Conservation (phyloP, 352 stramenopile genomes). For the Pelagophyceae sp. region DNA sequence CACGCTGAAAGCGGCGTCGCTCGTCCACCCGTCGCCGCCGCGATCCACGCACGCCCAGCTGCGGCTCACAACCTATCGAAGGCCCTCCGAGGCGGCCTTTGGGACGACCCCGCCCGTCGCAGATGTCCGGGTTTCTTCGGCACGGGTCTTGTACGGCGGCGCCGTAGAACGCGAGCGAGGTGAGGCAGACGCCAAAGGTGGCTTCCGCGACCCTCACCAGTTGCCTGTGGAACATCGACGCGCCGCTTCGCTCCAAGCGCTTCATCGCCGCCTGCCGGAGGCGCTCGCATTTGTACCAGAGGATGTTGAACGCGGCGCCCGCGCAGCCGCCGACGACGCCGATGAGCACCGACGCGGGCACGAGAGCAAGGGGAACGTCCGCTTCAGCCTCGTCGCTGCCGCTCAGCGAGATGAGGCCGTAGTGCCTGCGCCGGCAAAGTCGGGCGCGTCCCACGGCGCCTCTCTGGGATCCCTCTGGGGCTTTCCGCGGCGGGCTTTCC, state of each 20-base stretch:
- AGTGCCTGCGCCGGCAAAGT: too few relatives aligned
- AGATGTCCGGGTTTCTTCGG: not conserved
- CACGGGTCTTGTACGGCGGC: not conserved
- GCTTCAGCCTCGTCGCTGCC: constrained; percentile 25
- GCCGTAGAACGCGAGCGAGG: constrained; percentile 9
- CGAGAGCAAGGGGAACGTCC: constrained; percentile 54
- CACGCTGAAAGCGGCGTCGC: constrained; percentile 34
- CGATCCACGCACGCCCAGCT: not conserved
- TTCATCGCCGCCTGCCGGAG: not conserved
- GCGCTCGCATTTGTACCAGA: constrained; percentile 49
- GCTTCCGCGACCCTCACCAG: not conserved
- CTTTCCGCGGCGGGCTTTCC: too few relatives aligned
- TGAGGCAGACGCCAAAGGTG: constrained; percentile 9
- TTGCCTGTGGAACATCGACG: not conserved
- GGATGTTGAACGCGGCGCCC: constrained; percentile 64
- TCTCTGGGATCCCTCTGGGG: too few relatives aligned
- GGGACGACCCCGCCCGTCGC: not conserved
- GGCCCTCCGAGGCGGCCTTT: not conserved
- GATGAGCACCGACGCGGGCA: constrained; percentile 73
- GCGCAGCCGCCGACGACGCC: constrained; percentile 65
- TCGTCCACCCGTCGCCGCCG: not conserved
- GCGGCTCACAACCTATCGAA: constrained; percentile 25
- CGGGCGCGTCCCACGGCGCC: too few relatives aligned
- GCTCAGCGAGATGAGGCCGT: constrained; percentile 40
- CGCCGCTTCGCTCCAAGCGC: constrained; percentile 13